Evolutionary conservation across 208 protist genomes (phyloP).

Genomic region (Vickermania ingenoplastis): DNA sequence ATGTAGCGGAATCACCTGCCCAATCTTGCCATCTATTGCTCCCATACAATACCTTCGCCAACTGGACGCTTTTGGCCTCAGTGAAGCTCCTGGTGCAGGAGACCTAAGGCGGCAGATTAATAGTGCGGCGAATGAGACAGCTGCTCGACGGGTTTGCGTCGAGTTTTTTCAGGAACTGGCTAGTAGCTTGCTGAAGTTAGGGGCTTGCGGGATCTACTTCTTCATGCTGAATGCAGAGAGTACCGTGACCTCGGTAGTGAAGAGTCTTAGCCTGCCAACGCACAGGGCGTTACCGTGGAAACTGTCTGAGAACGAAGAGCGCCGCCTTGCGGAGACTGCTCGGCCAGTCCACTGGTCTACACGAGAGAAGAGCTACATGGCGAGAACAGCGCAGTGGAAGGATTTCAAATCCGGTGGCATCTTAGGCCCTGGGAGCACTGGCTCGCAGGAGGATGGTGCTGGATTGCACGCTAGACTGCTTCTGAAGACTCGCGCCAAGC

Average conservation of each 20-base stretch:
- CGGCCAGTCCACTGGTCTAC: slow-evolving; percentile 90
- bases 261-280: slow-evolving; percentile 27
- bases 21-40: slow-evolving; percentile 87
- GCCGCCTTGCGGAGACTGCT: slow-evolving; percentile 53
- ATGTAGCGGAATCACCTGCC: slow-evolving; percentile 65
- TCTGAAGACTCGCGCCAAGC: slow-evolving; percentile 23
- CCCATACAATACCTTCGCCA: slow-evolving; percentile 51
- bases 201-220: slow-evolving; percentile 85
- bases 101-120: slow-evolving; percentile 21
- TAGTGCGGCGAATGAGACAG: slow-evolving; percentile 43
- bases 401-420: slow-evolving; percentile 76
- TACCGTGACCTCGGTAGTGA: slow-evolving; percentile 42
- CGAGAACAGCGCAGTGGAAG: slow-evolving; percentile 70
- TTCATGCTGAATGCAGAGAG: slow-evolving; percentile 94
- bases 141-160: slow-evolving; percentile 34
- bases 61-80: slow-evolving; percentile 44
- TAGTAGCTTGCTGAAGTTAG: slow-evolving; percentile 45
- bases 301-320: slow-evolving; percentile 34
- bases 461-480: slow-evolving; percentile 45
- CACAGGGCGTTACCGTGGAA: slow-evolving; percentile 46
- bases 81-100: slow-evolving; percentile 35
- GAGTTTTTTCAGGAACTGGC: slow-evolving; percentile 63
- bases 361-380: slow-evolving; percentile 82
- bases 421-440: slow-evolving; percentile 32
- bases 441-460: slow-evolving; percentile 63